Base-by-base conservation (phyloP, 1,284 basidiomycete genomes). In the Entoloma clypeatum region DNA sequence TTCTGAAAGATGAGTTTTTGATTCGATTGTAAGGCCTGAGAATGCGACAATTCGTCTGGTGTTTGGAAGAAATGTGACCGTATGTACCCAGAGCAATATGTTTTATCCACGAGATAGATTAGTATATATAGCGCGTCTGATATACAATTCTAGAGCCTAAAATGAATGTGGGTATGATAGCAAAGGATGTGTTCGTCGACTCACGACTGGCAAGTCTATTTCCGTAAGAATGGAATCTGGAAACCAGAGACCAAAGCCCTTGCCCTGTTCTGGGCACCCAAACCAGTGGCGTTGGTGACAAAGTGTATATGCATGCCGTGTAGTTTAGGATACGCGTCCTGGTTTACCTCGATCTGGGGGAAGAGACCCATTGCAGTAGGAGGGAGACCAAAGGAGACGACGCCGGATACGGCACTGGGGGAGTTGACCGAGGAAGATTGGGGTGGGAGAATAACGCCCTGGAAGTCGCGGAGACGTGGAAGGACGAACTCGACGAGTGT, bases 301-400 rank as follows among this genome's bases (percentile, higher is more conserved):
- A 93, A 92, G 60, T 92, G 86, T 35, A 97, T 80, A 60, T 95
- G 87, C 78, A 96, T 88, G 25, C 93, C 93, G 57, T 85, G 85
- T 39, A 80, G 61, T 51, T 77, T 79, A 5, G 90, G 89, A 60
- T 95, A 97, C 28, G 86, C 65, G 59, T 96, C 92, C 45, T 86
- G 64, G 64, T 95, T 97, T 60, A 91, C 83, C 66, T 96, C 93
- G 43, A 96, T 83, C 63, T 93, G 88, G 3, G 95, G 95, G 75
- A 97, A 99, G 50, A 95, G 76, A 7, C 77, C 82, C 77, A 98
- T 86, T 0, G 93, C 92, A 11, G 77, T 71, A 0, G 89, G 80
- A 0, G 86, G 79, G 18, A 99, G 72, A 43, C 95, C 95, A 52
- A 99, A 82, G 2, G 82, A 80, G 34, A 98, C 90, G 19, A 94